Percentiles rank a stretch among this genome's conserved stretches.
These are phyloP conservation scores for Diddensiella transvaalensis DNA, from an alignment of 805 yeast species.

Conservation along the genomic window DNA sequence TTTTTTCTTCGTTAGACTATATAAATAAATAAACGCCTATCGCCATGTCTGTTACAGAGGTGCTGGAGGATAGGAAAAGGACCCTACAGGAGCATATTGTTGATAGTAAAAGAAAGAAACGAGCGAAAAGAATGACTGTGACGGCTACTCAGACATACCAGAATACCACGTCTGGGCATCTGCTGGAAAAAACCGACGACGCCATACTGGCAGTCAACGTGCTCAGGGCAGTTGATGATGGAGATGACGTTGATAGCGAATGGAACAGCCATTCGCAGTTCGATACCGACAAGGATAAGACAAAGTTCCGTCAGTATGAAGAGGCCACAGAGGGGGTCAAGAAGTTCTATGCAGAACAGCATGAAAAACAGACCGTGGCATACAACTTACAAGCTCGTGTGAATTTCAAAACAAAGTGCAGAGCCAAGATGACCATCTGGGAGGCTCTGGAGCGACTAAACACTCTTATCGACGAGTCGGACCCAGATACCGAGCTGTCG, in stretches of 20 bases:
- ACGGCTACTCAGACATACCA: constrained; percentile 6
- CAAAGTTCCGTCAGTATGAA: constrained; percentile 59
- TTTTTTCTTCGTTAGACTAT: background rate
- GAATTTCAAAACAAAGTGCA: constrained; percentile 61
- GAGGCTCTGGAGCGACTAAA: constrained; percentile 62
- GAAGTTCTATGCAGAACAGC: constrained; percentile 64
- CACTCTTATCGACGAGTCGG: constrained; percentile 63
- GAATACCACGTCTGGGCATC: constrained; percentile 12
- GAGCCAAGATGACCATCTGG: constrained; percentile 71
- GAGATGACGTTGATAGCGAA: too few species aligned
- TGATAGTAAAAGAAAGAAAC: background rate
- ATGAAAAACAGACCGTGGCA: constrained; percentile 65
- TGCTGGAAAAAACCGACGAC: constrained; percentile 22
- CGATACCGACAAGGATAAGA: constrained; percentile 31
- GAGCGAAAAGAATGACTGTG: background rate
- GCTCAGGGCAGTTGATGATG: constrained; percentile 11
- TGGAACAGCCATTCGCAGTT: constrained; percentile 23
- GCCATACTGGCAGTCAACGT: constrained; percentile 21
- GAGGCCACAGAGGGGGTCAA: constrained; percentile 66
- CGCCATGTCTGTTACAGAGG: background rate
- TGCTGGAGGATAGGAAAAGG: background rate
- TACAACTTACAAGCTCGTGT: constrained; percentile 68
- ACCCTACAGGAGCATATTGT: background rate
- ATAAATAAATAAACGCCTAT: background rate
- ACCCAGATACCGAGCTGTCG: constrained; percentile 70